Conservation (phyloP, 2,329 filamentous ascomycete species). For the Fusarium coffeatum region DNA sequence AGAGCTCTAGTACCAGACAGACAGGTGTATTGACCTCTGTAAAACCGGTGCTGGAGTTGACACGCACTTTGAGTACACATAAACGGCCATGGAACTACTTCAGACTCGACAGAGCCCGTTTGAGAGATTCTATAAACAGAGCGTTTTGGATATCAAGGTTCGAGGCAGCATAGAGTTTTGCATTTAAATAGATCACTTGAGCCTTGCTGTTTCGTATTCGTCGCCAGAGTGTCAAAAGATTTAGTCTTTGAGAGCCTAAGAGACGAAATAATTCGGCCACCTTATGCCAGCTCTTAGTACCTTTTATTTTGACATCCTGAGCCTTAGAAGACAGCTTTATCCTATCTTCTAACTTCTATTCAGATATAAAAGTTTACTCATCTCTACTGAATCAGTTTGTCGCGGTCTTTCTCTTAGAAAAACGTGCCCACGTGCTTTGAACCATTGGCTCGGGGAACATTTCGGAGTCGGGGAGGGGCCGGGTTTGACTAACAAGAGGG, state of each 20-base stretch:
- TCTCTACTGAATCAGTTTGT: not conserved
- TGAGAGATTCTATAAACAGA: not conserved
- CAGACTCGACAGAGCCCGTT: not conserved
- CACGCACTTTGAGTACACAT: not conserved
- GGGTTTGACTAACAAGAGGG: not conserved
- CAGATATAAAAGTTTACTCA: not conserved
- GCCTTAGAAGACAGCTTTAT: not conserved
- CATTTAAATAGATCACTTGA: not conserved
- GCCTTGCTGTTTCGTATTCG: not conserved
- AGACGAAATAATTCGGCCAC: not conserved
- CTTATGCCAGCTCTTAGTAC: not conserved
- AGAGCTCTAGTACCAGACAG: not conserved
- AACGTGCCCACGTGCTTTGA: conserved; percentile 45
- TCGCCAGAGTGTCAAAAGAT: not conserved
- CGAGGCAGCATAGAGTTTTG: not conserved
- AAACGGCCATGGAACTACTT: no score
- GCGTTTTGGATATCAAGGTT: not conserved
- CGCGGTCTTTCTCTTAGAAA: not conserved
- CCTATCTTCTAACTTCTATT: not conserved
- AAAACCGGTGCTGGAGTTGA: not conserved
- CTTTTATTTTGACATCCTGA: not conserved
- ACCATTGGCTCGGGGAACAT: conserved; percentile 39
- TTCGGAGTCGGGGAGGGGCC: not conserved
- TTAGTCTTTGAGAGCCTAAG: not conserved
- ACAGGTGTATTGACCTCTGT: not conserved